A percentile compares a stretch with the other conserved stretches of the same genome.
phyloP scores from a whole-genome alignment of 148 eudicot genomes.

The Fagopyrum homotropicum region DNA sequence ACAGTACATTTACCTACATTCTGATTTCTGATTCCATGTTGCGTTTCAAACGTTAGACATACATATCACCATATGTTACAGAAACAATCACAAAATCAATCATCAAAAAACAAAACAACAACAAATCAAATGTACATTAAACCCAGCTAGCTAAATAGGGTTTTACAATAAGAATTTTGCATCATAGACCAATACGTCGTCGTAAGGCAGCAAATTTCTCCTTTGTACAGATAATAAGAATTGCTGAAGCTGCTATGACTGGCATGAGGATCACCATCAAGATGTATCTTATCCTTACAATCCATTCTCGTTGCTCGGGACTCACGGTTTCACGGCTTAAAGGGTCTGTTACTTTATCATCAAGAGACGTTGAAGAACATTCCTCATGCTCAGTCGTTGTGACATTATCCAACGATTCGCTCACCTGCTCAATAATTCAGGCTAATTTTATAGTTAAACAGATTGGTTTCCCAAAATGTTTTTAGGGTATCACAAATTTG shows the following conservation, averaged over 20 bases:
- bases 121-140: background rate
- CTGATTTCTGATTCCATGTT: background rate
- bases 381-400: conserved; percentile 22
- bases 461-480: background rate
- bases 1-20: background rate
- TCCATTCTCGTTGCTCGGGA: background rate
- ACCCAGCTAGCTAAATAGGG: background rate
- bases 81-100: conserved; percentile 3
- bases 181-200: conserved; percentile 3
- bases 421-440: conserved; percentile 23
- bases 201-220: conserved; percentile 13
- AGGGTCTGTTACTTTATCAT: conserved; percentile 9
- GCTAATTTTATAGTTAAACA: background rate
- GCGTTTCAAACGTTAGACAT: background rate
- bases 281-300: conserved; percentile 14
- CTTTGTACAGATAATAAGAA: conserved; percentile 19
- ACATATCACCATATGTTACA: background rate
- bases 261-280: conserved; percentile 33
- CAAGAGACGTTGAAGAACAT: conserved; percentile 17
- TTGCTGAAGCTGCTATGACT: conserved; percentile 31
- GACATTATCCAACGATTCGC: conserved; percentile 21
- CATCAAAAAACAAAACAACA: background rate
- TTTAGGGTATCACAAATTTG: background rate
- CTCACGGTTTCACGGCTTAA: conserved; percentile 11
- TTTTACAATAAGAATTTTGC: background rate